Evolutionary conservation across 768 basidiomycete species (phyloP).

Genomic region (Suillus bovinus): DNA sequence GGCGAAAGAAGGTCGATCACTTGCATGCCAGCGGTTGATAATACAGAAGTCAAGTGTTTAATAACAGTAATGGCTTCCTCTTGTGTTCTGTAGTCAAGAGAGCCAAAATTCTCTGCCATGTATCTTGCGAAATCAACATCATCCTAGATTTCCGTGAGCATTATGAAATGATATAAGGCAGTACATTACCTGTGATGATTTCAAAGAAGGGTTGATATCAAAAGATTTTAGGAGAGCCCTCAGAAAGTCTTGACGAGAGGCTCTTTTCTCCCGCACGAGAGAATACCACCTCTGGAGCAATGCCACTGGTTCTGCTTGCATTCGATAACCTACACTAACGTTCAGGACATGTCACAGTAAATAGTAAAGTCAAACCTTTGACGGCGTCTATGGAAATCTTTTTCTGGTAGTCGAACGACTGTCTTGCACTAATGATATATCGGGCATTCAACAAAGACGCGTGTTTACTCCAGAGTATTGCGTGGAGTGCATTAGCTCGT

Average conservation of each 20-base stretch:
- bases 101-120: conserved; percentile 92
- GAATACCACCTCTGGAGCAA: conserved; percentile 89
- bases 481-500: conserved; percentile 79
- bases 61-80: conserved; percentile 91
- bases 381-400: conserved; percentile 48
- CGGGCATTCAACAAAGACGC: conserved; percentile 86
- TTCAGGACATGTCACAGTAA: conserved; percentile 7
- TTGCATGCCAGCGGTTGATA: conserved; percentile 82
- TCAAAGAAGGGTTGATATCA: conserved; percentile 61
- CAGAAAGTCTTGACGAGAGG: conserved; percentile 82
- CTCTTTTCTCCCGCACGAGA: conserved; percentile 89
- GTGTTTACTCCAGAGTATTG: conserved; percentile 85
- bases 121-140: conserved; percentile 88
- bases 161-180: background rate
- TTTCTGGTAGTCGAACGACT: conserved; percentile 84
- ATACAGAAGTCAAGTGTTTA: conserved; percentile 69
- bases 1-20: conserved; percentile 76
- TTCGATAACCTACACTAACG: conserved; percentile 56
- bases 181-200: conserved; percentile 55
- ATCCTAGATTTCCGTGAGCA: conserved; percentile 44
- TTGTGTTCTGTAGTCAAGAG: conserved; percentile 92
- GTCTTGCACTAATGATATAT: conserved; percentile 75
- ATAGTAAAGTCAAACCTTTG: conserved; percentile 43
- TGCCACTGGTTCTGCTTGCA: conserved; percentile 65
- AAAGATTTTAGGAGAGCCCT: conserved; percentile 81